phyloP scores from a whole-genome alignment of 148 eudicot genomes.

The Hydrangea macrophylla region DNA sequence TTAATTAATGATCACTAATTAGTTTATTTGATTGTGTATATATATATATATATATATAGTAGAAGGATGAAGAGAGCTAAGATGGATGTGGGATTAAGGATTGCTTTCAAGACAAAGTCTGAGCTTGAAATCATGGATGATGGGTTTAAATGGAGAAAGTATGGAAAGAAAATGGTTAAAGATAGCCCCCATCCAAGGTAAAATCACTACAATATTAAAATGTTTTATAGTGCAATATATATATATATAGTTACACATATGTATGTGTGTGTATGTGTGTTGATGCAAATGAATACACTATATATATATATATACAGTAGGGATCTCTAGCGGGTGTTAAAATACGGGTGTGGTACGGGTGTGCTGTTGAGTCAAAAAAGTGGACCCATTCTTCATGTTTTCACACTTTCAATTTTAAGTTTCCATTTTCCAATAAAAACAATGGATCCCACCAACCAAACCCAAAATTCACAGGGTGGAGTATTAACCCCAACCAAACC shows the following conservation, averaged over 20 bases:
- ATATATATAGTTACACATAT: background rate
- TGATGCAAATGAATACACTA: too few relatives aligned
- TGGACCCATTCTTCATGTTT: too few relatives aligned
- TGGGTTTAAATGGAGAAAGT: slow-evolving; percentile 18
- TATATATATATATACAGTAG: too few relatives aligned
- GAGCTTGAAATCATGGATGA: slow-evolving; percentile 12
- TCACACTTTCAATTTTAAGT: too few relatives aligned
- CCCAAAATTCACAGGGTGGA: too few relatives aligned
- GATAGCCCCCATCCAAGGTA: slow-evolving; percentile 13
- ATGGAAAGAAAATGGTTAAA: slow-evolving; percentile 14
- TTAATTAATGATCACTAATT: background rate
- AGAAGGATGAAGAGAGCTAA: background rate
- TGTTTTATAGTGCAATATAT: background rate
- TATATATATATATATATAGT: background rate
- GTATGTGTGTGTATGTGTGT: background rate
- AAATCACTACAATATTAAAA: background rate
- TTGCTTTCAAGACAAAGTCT: slow-evolving; percentile 11
- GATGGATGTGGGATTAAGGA: slow-evolving; percentile 10
- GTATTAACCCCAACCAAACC: too few relatives aligned
- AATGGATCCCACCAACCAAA: too few relatives aligned
- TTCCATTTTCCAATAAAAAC: too few relatives aligned
- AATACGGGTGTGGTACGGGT: too few relatives aligned
- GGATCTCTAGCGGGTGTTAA: too few relatives aligned
- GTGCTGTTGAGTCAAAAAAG: too few relatives aligned
- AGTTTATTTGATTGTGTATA: background rate